Base-by-base conservation (phyloP, 129 eudicot genomes). In the Smallanthus sonchifolius region DNA sequence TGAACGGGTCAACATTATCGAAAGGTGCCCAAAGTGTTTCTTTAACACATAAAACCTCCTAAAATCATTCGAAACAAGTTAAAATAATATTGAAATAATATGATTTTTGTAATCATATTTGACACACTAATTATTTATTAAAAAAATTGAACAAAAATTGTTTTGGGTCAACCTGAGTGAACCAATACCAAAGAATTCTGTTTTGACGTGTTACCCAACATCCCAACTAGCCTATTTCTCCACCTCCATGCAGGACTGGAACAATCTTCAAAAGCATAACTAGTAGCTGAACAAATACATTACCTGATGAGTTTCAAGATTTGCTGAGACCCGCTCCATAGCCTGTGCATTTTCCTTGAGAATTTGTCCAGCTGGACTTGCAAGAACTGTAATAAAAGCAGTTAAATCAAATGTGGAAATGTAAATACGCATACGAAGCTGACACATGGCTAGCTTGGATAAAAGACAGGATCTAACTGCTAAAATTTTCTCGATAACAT, bases 241-340 rank as follows among this genome's bases (percentile, higher is more conserved):
- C 54, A 65, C 36, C 71, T 16, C 54, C 6, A 20, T 43, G 56
- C 37, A 43, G 19, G 20, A 19, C 38, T 43, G 9, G 32, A 70
- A n/a, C 40, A 51, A 57, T 73, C 19, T 39, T 28, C 7, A 55
- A 15, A 43, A 45, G 35, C 70, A 32, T 30, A 24, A 43, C 75
- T 11, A 28, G 38, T 30, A 16, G 35, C 35, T 16, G n/a, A 2
- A 73, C 24, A 40, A 13, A 48, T 42, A 32, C 62, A 55, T 80
- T 44, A 92, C 98, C 96, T 89, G 94, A 77, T 69, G 77, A 34
- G 91, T 37, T 10, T 80, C 85, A 70, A 89, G 78, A 83, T 89
- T 92, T 67, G 92, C 83, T 62, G 90, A 82, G 61, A 92, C 83
- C 79, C 82, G 90, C 63, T 84, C 75, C 10, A 92, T 83, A 63